Evolutionary conservation across 2,329 filamentous ascomycete genomes (phyloP), one percentile per base, ranked within the genome.

Genomic region (Aspergillus aculeatus): DNA sequence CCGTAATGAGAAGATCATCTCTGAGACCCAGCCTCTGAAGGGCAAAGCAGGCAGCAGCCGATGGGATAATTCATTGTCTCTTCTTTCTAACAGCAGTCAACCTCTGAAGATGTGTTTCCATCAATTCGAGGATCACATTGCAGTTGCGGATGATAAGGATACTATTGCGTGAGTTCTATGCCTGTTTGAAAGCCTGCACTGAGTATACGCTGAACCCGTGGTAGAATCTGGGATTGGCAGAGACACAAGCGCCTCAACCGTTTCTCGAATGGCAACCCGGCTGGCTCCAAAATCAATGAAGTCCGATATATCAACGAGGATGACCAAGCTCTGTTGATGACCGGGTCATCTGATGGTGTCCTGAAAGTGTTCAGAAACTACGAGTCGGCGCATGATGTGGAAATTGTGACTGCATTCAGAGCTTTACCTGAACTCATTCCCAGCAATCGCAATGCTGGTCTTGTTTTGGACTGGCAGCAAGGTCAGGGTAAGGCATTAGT

Each of bases 401-500:
- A 96, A 77, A 84, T 99, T 31, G 92, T 96, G 3, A 92, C 94
- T 0, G 86, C 92, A 19, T 98, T 96, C 86, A 87, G 95, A 50
- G 95, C 95, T 4, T 79, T 99, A 60, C 96, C 92, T 12, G 92
- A 99, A 76, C 89, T 98, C 73, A 90, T 98, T 5, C 92, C 93
- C 4, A 96, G 91, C 74, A 96, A 94, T 69, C 89, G 93, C 70
- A 96, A 96, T 74, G 93, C 93, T 1, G 95, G 95, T 23, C 89
- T 99, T 77, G 94, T 98, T 26, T 96, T 98, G 73, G 94, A 99
- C 75, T 99, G 95, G 95, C 94, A 98, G 74, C 95, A 99, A 78
- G 93, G 96, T n/a, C 91, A 92, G 67, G 95, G 95, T 7, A 91
- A 92, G 62, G 89, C 96, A 7, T 83, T 99, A n/a, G 95, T 98